Evolutionary conservation across 1,284 basidiomycete species (phyloP), one percentile per base, ranked within the genome.

Genomic region (Laetiporus sulphureus): DNA sequence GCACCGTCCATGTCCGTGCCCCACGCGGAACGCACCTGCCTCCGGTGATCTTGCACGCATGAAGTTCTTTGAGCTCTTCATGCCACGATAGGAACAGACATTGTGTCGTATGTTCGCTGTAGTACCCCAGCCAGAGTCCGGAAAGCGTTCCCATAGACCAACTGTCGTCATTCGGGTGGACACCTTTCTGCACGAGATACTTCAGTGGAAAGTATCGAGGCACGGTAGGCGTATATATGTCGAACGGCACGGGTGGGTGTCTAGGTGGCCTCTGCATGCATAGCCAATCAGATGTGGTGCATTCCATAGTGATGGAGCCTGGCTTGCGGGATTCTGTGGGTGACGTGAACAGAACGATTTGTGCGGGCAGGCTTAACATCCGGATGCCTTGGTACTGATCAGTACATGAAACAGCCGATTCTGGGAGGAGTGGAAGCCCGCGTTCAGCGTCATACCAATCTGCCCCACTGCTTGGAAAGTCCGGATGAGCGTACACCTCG

Each of bases 41-140:
- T 11, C 46, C 46, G 18, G 42, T 47, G 19, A 47, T 39, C 32
- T 47, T 47, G 31, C 24, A 1, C 0, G 21, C 41, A 11, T 12
- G 19, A 1, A 47, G 38, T 3, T 15, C 7, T 5, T 35, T 20
- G 7, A 11, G 12, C 2, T n/a, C 18, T n/a, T 40, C 16, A 19
- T 45, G 37, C 46, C 44, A 51, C 6, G 51, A 43, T 11, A 59
- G 20, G 30, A 44, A 56, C 3, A 61, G 40, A 18, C 51, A 50
- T 40, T 61, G 53, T 3, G 55, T 59, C 11, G 56, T 55, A 34
- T 59, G 57, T 0, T 50, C 46, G 1, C 49, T 52, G 36, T 59
- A 55, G 7, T 51, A 44, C 3, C 56, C 58, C 19, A 60, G 45
- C 59, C 59, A 60, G 2, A 60, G 40, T 1, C 59, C 59, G n/a